These are phyloP conservation scores for Paracorniculantispora psalliotae DNA, from an alignment of 2,329 filamentous ascomycete genomes.

Conservation along the genomic window DNA sequence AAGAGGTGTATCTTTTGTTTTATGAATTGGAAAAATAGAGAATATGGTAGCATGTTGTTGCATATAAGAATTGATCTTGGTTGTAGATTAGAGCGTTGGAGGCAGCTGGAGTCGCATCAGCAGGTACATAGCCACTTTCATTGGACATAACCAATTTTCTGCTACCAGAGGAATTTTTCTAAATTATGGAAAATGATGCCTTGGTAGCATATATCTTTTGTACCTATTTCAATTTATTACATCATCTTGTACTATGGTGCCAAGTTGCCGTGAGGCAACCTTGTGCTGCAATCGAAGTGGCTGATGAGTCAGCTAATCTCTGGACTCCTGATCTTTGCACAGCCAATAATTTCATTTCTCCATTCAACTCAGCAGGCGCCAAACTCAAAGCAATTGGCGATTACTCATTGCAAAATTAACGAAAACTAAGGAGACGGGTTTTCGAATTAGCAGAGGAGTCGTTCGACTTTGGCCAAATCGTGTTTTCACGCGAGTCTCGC, in stretches of 20 bases:
- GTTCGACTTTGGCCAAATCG: background rate
- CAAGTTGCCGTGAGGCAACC: too few relatives aligned
- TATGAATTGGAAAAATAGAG: slow-evolving; percentile 72
- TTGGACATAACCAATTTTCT: background rate
- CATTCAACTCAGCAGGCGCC: background rate
- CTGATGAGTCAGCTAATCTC: slow-evolving; percentile 8
- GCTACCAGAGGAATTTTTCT: background rate
- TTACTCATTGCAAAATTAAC: background rate
- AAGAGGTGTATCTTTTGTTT: slow-evolving; percentile 92
- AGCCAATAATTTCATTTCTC: background rate
- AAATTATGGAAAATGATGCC: background rate
- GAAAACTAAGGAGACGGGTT: too few relatives aligned
- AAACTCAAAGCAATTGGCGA: background rate
- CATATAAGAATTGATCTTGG: background rate
- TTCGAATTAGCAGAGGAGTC: background rate
- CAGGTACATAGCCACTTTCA: slow-evolving; percentile 1
- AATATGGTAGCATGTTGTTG: background rate
- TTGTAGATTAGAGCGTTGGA: background rate
- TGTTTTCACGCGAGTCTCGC: background rate
- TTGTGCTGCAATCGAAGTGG: background rate
- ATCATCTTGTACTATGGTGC: background rate
- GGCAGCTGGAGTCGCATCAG: background rate
- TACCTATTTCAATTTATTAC: background rate
- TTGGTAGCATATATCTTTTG: background rate
- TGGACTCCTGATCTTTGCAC: background rate